Base-by-base conservation (phyloP, 1,139 yeast genomes). In the Candida gigantensis region DNA sequence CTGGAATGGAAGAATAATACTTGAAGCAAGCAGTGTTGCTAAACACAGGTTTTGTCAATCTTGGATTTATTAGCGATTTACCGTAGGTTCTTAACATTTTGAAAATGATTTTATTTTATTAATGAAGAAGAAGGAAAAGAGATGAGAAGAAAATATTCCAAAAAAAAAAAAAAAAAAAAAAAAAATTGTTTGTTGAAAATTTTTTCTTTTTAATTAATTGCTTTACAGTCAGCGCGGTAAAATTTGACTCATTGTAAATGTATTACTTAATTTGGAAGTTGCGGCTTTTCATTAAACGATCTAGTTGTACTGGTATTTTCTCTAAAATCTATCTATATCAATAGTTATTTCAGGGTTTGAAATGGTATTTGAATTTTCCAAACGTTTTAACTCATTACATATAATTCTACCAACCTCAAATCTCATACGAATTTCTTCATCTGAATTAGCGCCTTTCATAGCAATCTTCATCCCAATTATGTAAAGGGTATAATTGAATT, bases 381-480 rank as follows among this genome's bases (percentile, higher is more conserved):
- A 47, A 11, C 41, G 44, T 32, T 49, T 46, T n/a, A 65, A 46
- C 28, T 57, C 60, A 12, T 49, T 57, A 32, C 59, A 61, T 5
- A 83, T 57, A 21, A 81, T 65, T 25, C 77, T 67, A 37, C 68
- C 67, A 2, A 79, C 63, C 37, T 83, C 81, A 45, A 72, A 70
- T 36, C 84, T 57, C 30, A 84, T 52, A 23, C 68, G 60, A 1
- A 78, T 60, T 51, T 84, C 92, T 39, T 83, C 88, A 41, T 82
- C 87, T 39, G 75, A 75, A 5, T 84, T 76, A 1, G 81, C 84
- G n/a, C 90, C 90, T 31, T 64, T 59, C 84, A 84, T 79, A 20
- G 55, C 56, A 6, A 84, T 47, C 39, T 65, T 70, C 25, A 82
- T 47, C 2, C 87, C 74, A 2, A 81, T 75, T 12, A 84, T 72